Evolutionary conservation across 768 basidiomycete species (phyloP).

Genomic region (Tephrocybe sp.): DNA sequence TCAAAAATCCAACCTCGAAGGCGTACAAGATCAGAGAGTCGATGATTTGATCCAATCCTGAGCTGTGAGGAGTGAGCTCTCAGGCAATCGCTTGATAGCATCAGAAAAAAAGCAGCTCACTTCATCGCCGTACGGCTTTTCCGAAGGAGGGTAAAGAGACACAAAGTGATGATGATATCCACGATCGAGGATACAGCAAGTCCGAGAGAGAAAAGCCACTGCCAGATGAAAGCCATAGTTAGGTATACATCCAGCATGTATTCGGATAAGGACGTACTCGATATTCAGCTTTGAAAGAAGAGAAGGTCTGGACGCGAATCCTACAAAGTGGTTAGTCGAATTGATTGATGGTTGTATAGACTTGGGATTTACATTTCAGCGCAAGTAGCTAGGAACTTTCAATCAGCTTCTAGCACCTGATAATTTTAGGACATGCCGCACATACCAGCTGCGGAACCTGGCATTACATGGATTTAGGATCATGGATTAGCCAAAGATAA

Average conservation of each 20-base stretch:
- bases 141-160: conserved; percentile 23
- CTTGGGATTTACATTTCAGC: conserved; percentile 20
- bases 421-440: neutral
- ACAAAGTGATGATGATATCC: conserved; percentile 33
- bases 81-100: neutral
- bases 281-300: conserved; percentile 17
- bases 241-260: too few species aligned
- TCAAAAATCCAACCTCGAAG: conserved; percentile 39
- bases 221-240: neutral
- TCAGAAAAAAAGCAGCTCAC: conserved; percentile 10
- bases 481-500: neutral
- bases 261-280: conserved; percentile 8
- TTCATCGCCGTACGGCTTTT: conserved; percentile 27
- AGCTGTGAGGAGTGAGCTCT: too few species aligned
- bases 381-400: conserved; percentile 15
- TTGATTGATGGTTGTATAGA: neutral
- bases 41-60: conserved; percentile 35
- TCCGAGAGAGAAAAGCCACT: conserved; percentile 45
- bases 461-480: neutral
- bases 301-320: conserved; percentile 18
- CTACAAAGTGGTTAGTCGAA: conserved; percentile 6
- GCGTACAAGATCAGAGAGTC: conserved; percentile 39
- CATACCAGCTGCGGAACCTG: conserved; percentile 16
- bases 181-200: conserved; percentile 38
- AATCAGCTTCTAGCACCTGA: neutral